phyloP scores from a whole-genome alignment of 805 yeast genomes.

The Zygotorulaspora florentina region DNA sequence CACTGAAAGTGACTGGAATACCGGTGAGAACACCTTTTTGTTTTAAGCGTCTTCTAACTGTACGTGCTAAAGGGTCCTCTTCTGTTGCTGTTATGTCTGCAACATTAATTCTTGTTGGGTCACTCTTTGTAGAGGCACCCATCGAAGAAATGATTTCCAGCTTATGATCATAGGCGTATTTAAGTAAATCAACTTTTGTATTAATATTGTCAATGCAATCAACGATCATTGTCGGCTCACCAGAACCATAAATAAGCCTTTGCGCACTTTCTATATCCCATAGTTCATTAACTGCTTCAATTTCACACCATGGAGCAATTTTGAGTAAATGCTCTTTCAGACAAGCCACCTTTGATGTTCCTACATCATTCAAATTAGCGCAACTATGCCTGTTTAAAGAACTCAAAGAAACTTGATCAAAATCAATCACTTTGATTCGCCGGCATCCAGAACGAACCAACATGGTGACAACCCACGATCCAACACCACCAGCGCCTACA shows the following conservation, averaged over 20 bases:
- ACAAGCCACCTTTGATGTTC: conserved; percentile 83
- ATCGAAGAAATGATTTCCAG: conserved; percentile 82
- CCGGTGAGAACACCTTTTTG: conserved; percentile 70
- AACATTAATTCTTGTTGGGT: conserved; percentile 84
- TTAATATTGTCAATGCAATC: conserved; percentile 97
- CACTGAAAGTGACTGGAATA: conserved; percentile 84
- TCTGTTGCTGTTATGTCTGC: conserved; percentile 86
- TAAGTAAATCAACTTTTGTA: conserved; percentile 88
- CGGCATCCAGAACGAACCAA: conserved; percentile 87
- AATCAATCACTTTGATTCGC: conserved; percentile 75
- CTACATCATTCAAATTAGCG: conserved; percentile 89
- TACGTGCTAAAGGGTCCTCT: conserved; percentile 88
- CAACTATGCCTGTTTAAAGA: conserved; percentile 93
- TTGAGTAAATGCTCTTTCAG: conserved; percentile 59
- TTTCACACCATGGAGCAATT: conserved; percentile 91
- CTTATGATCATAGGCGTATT: conserved; percentile 57
- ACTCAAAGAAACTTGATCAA: conserved; percentile 92
- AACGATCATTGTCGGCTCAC: conserved; percentile 68
- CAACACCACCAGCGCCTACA: conserved; percentile 97
- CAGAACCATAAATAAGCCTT: conserved; percentile 47
- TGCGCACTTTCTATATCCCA: conserved; percentile 70
- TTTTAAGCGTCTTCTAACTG: conserved; percentile 80
- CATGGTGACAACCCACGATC: conserved; percentile 93
- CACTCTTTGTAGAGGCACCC: conserved; percentile 97
- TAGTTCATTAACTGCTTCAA: conserved; percentile 71